Evolutionary conservation across 805 yeast species (phyloP), one percentile per base, ranked within the genome.

Genomic region (Jamesozyma hellenica): DNA sequence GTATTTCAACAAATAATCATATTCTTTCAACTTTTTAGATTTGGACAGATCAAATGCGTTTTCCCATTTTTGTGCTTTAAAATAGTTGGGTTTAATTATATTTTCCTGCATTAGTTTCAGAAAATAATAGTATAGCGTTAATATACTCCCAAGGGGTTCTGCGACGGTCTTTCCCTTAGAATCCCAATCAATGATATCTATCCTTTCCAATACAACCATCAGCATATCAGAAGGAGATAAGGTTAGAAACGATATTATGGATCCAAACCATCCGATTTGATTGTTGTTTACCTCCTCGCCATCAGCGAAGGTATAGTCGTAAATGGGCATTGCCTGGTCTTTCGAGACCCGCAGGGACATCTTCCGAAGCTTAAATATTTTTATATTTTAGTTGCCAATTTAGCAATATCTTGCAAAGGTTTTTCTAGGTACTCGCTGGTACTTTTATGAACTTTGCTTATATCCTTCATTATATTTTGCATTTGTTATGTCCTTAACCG

Each of bases 141-240:
- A 31, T 7, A 41, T 10, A 32, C 49, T 43, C 2, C 63, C 65
- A 18, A 49, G 27, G 4, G 56, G 62, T 36, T 45, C 40, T 3
- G 60, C 62, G 4, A 51, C 34, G 2, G 50, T 36, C 3, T 15
- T 16, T 3, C 56, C 50, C 35, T 54, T 53, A 2, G 46, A 30
- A 35, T 58, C 62, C 63, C 64, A 59, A 39, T 59, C 61, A 10
- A 56, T 51, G 4, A 48, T 23, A 23, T 46, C 54, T 4, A 54
- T 18, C 14, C 41, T 33, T 44, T 60, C 64, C 36, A 46, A 44
- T 1, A 54, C 4, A 2, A 36, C 27, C 28, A 58, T 14, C 13
- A 47, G 41, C 39, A 53, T 32, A 40, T 60, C 64, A 1, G 40
- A 40, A 7, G 44, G 41, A 2, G 46, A 36, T 29, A 40, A 16